Evolutionary conservation across 2,329 filamentous ascomycete species (phyloP).

Genomic region (Xylariaceae sp.): DNA sequence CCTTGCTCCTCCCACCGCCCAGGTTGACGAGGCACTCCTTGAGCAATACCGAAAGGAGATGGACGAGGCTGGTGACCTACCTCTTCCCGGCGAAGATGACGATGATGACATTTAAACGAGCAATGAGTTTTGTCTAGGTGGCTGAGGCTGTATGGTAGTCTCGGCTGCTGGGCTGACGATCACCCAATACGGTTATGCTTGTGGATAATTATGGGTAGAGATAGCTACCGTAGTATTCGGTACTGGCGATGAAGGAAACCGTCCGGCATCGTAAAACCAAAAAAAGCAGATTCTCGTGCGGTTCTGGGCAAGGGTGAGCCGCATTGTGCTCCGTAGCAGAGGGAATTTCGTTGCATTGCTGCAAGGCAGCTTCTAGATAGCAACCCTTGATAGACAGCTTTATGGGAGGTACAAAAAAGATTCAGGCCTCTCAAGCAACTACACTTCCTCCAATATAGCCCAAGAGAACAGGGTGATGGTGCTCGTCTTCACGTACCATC

Average conservation of each 20-base stretch:
- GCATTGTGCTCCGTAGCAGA: conserved; percentile 19
- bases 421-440: conserved; percentile 14
- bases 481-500: too few relatives aligned
- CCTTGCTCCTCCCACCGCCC: conserved; percentile 87
- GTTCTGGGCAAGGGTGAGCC: conserved; percentile 23
- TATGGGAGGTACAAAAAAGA: conserved; percentile 24
- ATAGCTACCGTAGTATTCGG: too few relatives aligned
- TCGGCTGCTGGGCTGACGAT: conserved; percentile 9
- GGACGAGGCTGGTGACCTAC: conserved; percentile 71
- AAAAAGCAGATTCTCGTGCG: conserved; percentile 21
- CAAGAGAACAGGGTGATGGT: conserved; percentile 3
- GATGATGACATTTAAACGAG: conserved; percentile 58
- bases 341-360: conserved; percentile 29
- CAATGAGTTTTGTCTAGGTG: conserved; percentile 14
- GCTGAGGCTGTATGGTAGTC: conserved; percentile 10
- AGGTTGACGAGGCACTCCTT: conserved; percentile 80
- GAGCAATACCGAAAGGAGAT: conserved; percentile 86
- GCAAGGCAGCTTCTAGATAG: conserved; percentile 34
- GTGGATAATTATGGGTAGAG: conserved; percentile 23
- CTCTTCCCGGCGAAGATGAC: conserved; percentile 93
- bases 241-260: too few relatives aligned
- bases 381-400: conserved; percentile 31
- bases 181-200: not conserved
- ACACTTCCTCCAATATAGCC: conserved; percentile 7
- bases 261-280: too few relatives aligned